A percentile compares a stretch with the other conserved stretches of the same genome.
phyloP scores from a whole-genome alignment of 805 yeast species.

The Ogataea minuta region DNA sequence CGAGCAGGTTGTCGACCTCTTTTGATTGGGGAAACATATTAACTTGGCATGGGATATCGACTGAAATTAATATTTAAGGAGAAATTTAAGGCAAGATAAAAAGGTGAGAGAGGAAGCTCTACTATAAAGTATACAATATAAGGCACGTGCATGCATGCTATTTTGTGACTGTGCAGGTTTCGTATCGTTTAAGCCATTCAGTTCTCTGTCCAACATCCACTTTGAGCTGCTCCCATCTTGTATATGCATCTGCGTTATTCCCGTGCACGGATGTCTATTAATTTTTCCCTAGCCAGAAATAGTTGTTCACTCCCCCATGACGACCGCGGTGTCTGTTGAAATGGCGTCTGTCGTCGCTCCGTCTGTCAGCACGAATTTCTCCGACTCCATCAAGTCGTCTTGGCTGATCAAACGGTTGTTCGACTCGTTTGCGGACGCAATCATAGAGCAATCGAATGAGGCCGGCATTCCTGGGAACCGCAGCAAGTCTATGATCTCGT shows the following conservation, averaged over 20 bases:
- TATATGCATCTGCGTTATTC: background rate
- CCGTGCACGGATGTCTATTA: conserved; percentile 7
- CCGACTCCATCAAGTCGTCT: conserved; percentile 21
- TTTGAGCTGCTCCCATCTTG: background rate
- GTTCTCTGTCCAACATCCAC: no score
- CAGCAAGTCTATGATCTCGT: conserved; percentile 44
- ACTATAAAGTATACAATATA: no score
- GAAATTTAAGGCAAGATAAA: no score
- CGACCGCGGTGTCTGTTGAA: conserved; percentile 4
- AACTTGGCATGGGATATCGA: no score
- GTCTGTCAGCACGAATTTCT: conserved; percentile 9
- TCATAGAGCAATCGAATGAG: conserved; percentile 33
- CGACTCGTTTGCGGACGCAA: conserved; percentile 34
- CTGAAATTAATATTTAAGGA: no score
- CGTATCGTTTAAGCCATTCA: no score
- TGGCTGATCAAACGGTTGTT: conserved; percentile 26
- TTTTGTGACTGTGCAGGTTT: no score
- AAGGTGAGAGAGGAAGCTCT: no score
- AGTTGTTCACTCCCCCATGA: conserved; percentile 3
- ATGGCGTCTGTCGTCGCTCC: conserved; percentile 19
- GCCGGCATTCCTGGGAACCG: conserved; percentile 31
- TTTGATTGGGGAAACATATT: no score
- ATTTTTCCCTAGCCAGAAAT: background rate
- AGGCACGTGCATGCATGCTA: no score
- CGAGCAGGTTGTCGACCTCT: no score